These are phyloP conservation scores for slime mould (Dictyostelium discoideum) DNA, from an alignment of 78 protist genomes.

Conservation along the genomic window DNA sequence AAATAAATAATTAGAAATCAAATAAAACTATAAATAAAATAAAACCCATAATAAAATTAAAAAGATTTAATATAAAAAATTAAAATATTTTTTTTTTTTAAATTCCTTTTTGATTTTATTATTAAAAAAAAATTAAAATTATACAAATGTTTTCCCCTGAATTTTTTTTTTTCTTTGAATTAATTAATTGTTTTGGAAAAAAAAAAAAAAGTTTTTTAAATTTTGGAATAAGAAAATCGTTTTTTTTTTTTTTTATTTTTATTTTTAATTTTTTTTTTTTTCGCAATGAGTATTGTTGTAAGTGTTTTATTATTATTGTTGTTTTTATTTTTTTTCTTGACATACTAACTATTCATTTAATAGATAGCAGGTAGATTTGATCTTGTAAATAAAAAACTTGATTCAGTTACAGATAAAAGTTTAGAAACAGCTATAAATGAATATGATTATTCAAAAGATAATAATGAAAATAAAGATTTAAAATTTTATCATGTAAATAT, in stretches of 20 bases:
- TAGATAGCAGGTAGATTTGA: constrained; percentile 73
- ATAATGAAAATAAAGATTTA: not conserved
- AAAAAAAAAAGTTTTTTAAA: not conserved
- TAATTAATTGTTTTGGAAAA: no score
- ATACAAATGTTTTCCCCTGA: no score
- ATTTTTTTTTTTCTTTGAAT: no score
- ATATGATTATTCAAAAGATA: not conserved
- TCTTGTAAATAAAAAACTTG: constrained; percentile 13
- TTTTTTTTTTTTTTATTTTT: not conserved
- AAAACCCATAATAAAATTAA: no score
- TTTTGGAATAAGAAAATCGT: no score
- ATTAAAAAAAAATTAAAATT: no score
- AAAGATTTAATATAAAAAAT: no score
- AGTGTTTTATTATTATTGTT: not conserved
- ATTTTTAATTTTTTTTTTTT: not conserved
- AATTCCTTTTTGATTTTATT: no score
- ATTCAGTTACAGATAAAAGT: not conserved
- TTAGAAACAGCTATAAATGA: not conserved
- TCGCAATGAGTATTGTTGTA: not conserved
- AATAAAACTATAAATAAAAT: no score
- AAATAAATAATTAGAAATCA: no score
- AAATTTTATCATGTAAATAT: not conserved
- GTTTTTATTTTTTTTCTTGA: not conserved
- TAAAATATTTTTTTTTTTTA: no score
- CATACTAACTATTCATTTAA: not conserved